Evolutionary conservation across 345 rosid species (phyloP), one percentile per base, ranked within the genome.

Genomic region (Syzygium aqueum): DNA sequence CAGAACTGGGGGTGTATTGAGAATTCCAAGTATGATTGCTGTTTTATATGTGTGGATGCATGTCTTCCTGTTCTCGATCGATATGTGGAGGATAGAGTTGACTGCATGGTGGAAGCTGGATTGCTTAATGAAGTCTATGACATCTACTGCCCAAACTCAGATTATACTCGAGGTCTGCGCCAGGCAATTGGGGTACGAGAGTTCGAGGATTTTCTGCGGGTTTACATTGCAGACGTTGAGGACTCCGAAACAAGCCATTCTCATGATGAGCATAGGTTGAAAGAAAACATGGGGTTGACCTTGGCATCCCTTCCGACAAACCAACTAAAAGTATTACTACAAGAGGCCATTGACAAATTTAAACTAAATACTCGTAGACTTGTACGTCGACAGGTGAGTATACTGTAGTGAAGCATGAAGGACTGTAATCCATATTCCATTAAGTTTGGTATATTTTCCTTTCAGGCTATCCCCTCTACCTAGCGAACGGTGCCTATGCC

Each of bases 111-210:
- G 80, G 91, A 92, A 63, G 90, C 93, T 59, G 99, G 99, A 84
- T 91, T 97, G 88, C 98, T 96, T 54, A 77, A 88, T 86, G 99
- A 95, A 93, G 98, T 96, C 84, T 94, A 89, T 84, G 94, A 95
- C 84, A 92, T 97, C 78, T 96, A 93, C 92, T 91, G 92, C 56
- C 89, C 89, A 63, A 90, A 94, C 91, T 94, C 94, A 2, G 93
- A 94, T 86, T 96, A 94, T 86, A 94, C 99, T 78, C 94, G 93
- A 92, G 99, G 99, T 51, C 43, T 96, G 87, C 91, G 92, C 82
- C 99, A 97, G 91, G 96, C 99, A 49, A 97, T 97, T 89, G 99
- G 99, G 63, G 98, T 95, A 27, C 90, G 95, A 86, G 99, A 97
- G 87, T 97, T 97, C 88, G 94, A 94, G 87, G 91, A 92, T 56